Evolutionary conservation across 345 rosid genomes (phyloP), one percentile per base, ranked within the genome.

Genomic region (Gossypium bickii): DNA sequence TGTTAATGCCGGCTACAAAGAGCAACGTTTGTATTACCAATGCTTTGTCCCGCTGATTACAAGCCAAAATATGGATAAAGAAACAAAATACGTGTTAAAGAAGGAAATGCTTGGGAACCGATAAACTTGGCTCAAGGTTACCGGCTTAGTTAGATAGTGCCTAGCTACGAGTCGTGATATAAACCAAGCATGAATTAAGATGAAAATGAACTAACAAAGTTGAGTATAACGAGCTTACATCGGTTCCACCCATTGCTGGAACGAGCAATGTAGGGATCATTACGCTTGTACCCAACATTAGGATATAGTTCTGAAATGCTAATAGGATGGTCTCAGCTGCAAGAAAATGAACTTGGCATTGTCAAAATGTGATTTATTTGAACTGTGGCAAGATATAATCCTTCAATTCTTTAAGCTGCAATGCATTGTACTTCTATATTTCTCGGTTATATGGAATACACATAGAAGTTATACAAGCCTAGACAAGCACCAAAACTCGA

Each of bases 271-370:
- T 82, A 15, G 99, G 89, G 78, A 95, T 89, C 80, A 93, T 86
- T 61, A 91, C 98, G 79, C 90, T 89, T 66, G 99, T 86, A 73
- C 99, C 99, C 71, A 93, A 86, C 92, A 91, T 86, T 74, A 93
- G 81, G 59, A 95, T 93, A 84, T 93, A 95, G 84, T 95, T 93
- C 85, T 95, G 98, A 80, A 95, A 95, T 70, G 93, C 99, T 80
- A 95, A 68, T 12, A 95, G 70, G 65, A 80, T 82, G 2, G 93
- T 90, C 83, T 93, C 94, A 81, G 84, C 99, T 95, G 91, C 87
- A 83, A 72, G 62, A 81, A 67, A 77, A 70, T 34, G 41, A 6
- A 34, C 22, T 27, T 0, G 62, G 24, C 63, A 16, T 24, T 8
- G 45, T 25, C 45, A 69, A 49, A 25, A 68, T 53, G 61, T 12